Percentiles rank a stretch among this genome's conserved stretches.
phyloP scores from a whole-genome alignment of 2,329 filamentous ascomycete species.

The Tothia fuscella region DNA sequence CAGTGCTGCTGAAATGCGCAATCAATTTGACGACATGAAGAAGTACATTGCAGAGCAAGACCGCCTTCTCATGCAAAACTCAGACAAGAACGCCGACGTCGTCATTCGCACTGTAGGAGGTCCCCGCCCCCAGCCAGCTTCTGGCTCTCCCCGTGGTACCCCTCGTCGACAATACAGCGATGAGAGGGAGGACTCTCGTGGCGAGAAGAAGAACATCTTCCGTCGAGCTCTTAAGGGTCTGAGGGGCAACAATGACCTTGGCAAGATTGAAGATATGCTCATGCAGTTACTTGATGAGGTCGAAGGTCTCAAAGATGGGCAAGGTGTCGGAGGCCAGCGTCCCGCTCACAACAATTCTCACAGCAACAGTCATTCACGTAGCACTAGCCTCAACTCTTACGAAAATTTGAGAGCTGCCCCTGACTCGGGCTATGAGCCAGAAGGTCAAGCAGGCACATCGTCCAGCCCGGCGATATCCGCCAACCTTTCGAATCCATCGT shows the following conservation, averaged over 20 bases:
- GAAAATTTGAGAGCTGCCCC: slow-evolving; percentile 54
- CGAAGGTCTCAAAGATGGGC: slow-evolving; percentile 46
- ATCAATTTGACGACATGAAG: slow-evolving; percentile 91
- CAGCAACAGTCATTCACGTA: slow-evolving; percentile 18
- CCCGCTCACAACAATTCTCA: slow-evolving; percentile 11
- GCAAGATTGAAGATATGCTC: slow-evolving; percentile 58
- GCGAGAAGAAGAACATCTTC: slow-evolving; percentile 89
- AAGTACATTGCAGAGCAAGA: slow-evolving; percentile 83
- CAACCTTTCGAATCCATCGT: slow-evolving; percentile 52
- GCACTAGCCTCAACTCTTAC: slow-evolving; percentile 51
- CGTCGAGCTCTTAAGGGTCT: slow-evolving; percentile 85
- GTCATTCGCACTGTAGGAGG: slow-evolving; percentile 73
- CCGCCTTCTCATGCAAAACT: slow-evolving; percentile 73
- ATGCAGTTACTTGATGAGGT: slow-evolving; percentile 88
- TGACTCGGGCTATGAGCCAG: slow-evolving; percentile 61
- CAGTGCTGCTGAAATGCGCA: slow-evolving; percentile 92
- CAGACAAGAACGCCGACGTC: slow-evolving; percentile 79
- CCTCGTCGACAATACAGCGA: slow-evolving; percentile 34
- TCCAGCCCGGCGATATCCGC: slow-evolving; percentile 59
- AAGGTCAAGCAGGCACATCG: slow-evolving; percentile 65
- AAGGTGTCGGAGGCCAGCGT: slow-evolving; percentile 17
- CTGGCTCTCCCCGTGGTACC: slow-evolving; percentile 45
- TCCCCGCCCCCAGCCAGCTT: slow-evolving; percentile 66
- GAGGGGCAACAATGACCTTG: slow-evolving; percentile 77
- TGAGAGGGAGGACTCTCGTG: slow-evolving; percentile 47